Evolutionary conservation across 23 red algal species (phyloP).

Genomic region (Pyropia yezoensis): DNA sequence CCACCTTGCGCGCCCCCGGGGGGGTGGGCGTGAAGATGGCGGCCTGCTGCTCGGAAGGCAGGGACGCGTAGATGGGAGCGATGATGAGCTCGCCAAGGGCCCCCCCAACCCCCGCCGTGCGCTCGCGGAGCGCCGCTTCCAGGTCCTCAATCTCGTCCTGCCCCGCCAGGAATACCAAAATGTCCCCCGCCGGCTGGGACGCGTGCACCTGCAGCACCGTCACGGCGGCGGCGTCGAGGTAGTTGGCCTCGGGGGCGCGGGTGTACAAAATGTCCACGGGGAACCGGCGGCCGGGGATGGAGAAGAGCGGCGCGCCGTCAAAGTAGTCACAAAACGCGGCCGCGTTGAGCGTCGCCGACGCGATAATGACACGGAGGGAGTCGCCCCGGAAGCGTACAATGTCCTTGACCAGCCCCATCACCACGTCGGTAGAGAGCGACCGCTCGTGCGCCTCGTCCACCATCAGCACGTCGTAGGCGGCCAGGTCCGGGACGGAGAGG

Average conservation of each 20-base stretch:
- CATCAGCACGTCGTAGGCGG: constrained; percentile 73
- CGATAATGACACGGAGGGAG: constrained; percentile 72
- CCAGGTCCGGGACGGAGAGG: constrained; percentile 62
- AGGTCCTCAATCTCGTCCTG: constrained; percentile 95
- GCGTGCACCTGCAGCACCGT: constrained; percentile 79
- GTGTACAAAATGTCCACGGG: constrained; percentile 78
- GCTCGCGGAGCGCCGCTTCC: constrained; percentile 48
- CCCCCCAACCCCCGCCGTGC: constrained; percentile 31
- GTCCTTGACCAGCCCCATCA: constrained; percentile 87
- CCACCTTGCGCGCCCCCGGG: constrained; percentile 67
- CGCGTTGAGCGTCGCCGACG: constrained; percentile 82
- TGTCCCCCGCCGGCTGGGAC: constrained; percentile 65
- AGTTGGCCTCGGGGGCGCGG: constrained; percentile 52
- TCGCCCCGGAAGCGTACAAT: constrained; percentile 55
- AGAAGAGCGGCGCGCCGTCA: constrained; percentile 78
- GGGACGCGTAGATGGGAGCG: constrained; percentile 66
- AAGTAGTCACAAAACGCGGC: constrained; percentile 75
- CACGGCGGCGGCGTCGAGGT: constrained; percentile 74
- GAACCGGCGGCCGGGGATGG: constrained; percentile 69
- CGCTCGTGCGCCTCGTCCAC: constrained; percentile 99
- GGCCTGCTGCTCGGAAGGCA: constrained; percentile 72
- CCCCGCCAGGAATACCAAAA: constrained; percentile 90
- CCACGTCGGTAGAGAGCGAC: constrained; percentile 81
- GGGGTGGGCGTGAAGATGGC: constrained; percentile 71
- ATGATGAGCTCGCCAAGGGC: constrained; percentile 43